Conservation (phyloP, 352 stramenopile genomes). For the Aphanomyces astaci region DNA sequence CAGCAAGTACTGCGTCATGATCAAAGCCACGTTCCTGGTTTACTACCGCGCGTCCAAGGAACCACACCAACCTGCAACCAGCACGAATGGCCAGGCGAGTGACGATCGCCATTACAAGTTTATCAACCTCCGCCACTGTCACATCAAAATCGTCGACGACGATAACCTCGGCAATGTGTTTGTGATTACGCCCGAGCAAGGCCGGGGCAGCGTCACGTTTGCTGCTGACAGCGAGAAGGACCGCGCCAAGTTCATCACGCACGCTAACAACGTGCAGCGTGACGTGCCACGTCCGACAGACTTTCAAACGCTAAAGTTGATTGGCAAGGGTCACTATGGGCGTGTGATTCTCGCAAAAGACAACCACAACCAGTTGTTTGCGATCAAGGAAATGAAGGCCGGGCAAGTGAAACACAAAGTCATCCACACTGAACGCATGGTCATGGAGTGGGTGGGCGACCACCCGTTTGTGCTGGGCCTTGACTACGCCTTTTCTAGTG, state of each 20-base stretch:
- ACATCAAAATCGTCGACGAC: constrained; percentile 71
- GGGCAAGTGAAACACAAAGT: constrained; percentile 82
- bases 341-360: constrained; percentile 58
- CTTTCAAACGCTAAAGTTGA: constrained; percentile 74
- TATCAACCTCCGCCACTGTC: constrained; percentile 65
- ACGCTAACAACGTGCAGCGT: constrained; percentile 48
- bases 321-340: constrained; percentile 78
- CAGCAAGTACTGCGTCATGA: constrained; percentile 79
- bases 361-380: constrained; percentile 52
- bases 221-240: constrained; percentile 79
- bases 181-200: constrained; percentile 55
- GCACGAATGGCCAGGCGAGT: neutral
- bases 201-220: constrained; percentile 62
- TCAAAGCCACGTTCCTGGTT: constrained; percentile 80
- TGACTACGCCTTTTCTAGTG: constrained; percentile 93
- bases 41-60: constrained; percentile 69
- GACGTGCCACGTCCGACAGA: constrained; percentile 44
- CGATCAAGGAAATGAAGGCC: constrained; percentile 86
- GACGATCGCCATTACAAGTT: constrained; percentile 59
- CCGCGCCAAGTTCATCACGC: constrained; percentile 61
- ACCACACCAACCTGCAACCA: neutral
- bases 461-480: constrained; percentile 97
- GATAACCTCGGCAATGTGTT: constrained; percentile 63
- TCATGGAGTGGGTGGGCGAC: constrained; percentile 78
- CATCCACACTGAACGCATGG: constrained; percentile 70